A percentile compares a stretch with the other conserved stretches of the same genome.
These are phyloP conservation scores for Sarocladiaceae sp. DNA, from an alignment of 2,329 filamentous ascomycete genomes.

Conservation along the genomic window DNA sequence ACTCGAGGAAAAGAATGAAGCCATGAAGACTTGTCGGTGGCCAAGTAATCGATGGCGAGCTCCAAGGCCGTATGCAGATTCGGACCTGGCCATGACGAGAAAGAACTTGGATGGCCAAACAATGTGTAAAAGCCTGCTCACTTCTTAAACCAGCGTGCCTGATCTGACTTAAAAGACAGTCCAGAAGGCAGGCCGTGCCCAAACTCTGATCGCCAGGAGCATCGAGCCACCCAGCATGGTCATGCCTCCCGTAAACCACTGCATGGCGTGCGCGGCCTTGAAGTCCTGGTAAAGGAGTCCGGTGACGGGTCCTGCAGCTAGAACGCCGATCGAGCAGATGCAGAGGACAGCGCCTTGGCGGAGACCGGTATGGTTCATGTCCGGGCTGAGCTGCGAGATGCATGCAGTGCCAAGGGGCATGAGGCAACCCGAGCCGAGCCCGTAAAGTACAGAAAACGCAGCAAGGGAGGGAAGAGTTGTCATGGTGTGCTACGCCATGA, in stretches of 20 bases:
- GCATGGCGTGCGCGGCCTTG: constrained; percentile 12
- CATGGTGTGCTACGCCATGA: constrained; percentile 25
- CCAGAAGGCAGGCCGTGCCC: background rate
- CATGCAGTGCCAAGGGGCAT: constrained; percentile 27
- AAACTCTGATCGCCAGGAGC: background rate
- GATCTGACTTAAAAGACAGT: background rate
- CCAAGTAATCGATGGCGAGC: too few relatives aligned
- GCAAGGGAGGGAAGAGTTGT: constrained; percentile 14
- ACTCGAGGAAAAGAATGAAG: too few relatives aligned
- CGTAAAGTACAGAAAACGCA: constrained; percentile 21
- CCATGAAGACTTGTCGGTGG: too few relatives aligned
- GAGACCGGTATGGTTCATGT: constrained; percentile 23
- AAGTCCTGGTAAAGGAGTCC: constrained; percentile 15
- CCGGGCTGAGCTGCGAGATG: constrained; percentile 22
- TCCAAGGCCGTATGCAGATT: too few relatives aligned
- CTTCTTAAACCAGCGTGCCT: too few relatives aligned
- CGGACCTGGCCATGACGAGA: too few relatives aligned
- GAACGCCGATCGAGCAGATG: constrained; percentile 19
- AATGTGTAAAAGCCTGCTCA: too few relatives aligned
- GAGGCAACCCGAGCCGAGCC: constrained; percentile 24
- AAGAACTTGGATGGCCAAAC: too few relatives aligned
- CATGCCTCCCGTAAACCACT: constrained; percentile 12
- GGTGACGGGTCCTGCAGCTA: constrained; percentile 18
- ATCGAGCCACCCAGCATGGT: constrained; percentile 13
- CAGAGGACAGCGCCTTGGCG: constrained; percentile 27